phyloP scores from a whole-genome alignment of 768 basidiomycete genomes.

The Boletus fagicola region DNA sequence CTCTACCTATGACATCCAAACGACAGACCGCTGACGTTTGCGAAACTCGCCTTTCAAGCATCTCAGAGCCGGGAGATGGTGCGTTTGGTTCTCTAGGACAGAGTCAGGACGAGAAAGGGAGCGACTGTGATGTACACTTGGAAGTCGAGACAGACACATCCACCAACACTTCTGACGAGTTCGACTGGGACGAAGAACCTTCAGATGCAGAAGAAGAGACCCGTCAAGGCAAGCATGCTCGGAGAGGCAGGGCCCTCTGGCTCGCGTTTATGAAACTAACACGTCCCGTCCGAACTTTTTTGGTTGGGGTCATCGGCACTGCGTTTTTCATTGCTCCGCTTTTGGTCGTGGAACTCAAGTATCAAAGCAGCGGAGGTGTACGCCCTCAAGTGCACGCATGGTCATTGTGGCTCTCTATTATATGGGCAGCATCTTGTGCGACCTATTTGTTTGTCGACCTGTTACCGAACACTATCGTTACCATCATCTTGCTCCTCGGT shows the following conservation, averaged over 20 bases:
- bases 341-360: conserved; percentile 64
- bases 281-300: conserved; percentile 52
- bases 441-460: conserved; percentile 67
- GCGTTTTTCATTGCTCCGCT: conserved; percentile 68
- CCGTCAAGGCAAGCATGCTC: conserved; percentile 43
- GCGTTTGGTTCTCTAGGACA: neutral
- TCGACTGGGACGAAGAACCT: conserved; percentile 68
- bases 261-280: conserved; percentile 66
- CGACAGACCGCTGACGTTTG: conserved; percentile 6
- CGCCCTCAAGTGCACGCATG: conserved; percentile 57
- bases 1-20: conserved; percentile 14
- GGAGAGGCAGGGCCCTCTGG: conserved; percentile 62
- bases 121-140: conserved; percentile 5
- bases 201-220: conserved; percentile 31
- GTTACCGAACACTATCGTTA: conserved; percentile 55
- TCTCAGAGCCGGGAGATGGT: conserved; percentile 10
- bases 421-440: conserved; percentile 59
- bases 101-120: conserved; percentile 13
- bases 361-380: conserved; percentile 42
- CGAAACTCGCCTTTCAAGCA: conserved; percentile 5
- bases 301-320: conserved; percentile 58
- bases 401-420: conserved; percentile 68
- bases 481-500: conserved; percentile 52
- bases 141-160: conserved; percentile 37
- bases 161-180: conserved; percentile 66